Evolutionary conservation across 225 moss, liverwort and hornwort genomes (phyloP).

Genomic region (Climacium dendroides): DNA sequence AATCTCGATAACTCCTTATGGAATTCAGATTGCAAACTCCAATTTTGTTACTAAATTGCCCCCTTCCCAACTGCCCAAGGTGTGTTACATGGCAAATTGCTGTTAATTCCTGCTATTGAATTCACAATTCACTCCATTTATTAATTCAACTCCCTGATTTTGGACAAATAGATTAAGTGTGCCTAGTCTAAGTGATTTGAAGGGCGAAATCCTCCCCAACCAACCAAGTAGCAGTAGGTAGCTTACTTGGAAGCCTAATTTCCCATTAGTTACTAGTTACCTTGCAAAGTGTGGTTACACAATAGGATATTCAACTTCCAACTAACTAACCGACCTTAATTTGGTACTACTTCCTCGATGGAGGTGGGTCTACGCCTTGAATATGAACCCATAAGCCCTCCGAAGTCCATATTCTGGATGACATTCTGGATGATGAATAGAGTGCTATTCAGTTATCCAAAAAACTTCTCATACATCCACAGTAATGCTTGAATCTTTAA

Average conservation of each 20-base stretch:
- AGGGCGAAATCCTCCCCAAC: neutral
- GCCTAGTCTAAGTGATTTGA: neutral
- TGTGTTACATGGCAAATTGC: neutral
- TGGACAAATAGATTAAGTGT: neutral
- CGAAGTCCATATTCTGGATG: neutral
- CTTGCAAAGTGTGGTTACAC: neutral
- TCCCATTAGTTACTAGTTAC: neutral
- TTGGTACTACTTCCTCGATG: neutral
- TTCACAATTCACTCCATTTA: neutral
- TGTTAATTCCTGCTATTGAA: neutral
- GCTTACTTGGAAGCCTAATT: neutral
- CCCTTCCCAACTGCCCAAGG: neutral
- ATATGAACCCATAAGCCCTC: neutral
- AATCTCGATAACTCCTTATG: neutral
- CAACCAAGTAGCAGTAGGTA: neutral
- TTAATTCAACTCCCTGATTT: neutral
- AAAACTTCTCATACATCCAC: neutral
- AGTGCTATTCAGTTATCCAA: neutral
- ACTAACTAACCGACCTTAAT: neutral
- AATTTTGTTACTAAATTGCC: neutral
- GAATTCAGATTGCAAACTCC: neutral
- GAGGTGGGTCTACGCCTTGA: neutral
- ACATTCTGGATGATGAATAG: neutral
- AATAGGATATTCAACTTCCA: neutral
- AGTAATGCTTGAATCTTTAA: neutral